phyloP scores from a whole-genome alignment of 106 monocot species.

The Acorus calamus region DNA sequence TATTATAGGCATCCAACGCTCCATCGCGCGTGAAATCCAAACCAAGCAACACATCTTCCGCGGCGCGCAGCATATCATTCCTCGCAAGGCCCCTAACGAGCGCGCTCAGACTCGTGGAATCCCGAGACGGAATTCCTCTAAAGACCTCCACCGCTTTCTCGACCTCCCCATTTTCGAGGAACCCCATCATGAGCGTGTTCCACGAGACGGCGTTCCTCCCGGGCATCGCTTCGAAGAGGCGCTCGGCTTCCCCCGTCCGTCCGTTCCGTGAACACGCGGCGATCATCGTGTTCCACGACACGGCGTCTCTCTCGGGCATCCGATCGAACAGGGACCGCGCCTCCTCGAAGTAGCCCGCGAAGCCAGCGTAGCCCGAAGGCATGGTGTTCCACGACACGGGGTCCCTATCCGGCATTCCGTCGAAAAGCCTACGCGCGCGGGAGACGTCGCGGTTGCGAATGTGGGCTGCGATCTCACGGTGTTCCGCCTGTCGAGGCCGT shows the following conservation, averaged over 20 bases:
- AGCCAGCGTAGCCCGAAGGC: constrained; percentile 20
- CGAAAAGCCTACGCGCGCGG: neutral
- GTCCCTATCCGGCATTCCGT: constrained; percentile 17
- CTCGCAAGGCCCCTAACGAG: too few relatives aligned
- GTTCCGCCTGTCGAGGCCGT: neutral
- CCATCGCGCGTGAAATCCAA: too few relatives aligned
- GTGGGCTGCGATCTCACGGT: too few relatives aligned
- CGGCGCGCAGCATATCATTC: too few relatives aligned
- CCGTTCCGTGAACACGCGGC: constrained; percentile 37
- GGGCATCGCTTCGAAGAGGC: constrained; percentile 35
- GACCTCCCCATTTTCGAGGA: too few relatives aligned
- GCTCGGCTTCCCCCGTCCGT: constrained; percentile 24
- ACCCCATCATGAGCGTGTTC: too few relatives aligned
- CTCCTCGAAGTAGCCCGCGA: constrained; percentile 17
- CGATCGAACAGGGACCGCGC: constrained; percentile 26
- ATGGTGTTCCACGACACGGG: constrained; percentile 32
- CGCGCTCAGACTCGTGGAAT: too few relatives aligned
- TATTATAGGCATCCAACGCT: too few relatives aligned
- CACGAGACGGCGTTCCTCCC: constrained; percentile 9
- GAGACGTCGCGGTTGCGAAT: too few relatives aligned
- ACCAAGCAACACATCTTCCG: too few relatives aligned
- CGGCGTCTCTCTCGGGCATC: constrained; percentile 32
- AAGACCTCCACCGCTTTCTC: too few relatives aligned
- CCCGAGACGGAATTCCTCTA: too few relatives aligned
- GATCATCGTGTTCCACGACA: constrained; percentile 63